A percentile compares a stretch with the other conserved stretches of the same genome.
Conservation (phyloP, 768 basidiomycete species). For the Tephrocybe sp. region DNA sequence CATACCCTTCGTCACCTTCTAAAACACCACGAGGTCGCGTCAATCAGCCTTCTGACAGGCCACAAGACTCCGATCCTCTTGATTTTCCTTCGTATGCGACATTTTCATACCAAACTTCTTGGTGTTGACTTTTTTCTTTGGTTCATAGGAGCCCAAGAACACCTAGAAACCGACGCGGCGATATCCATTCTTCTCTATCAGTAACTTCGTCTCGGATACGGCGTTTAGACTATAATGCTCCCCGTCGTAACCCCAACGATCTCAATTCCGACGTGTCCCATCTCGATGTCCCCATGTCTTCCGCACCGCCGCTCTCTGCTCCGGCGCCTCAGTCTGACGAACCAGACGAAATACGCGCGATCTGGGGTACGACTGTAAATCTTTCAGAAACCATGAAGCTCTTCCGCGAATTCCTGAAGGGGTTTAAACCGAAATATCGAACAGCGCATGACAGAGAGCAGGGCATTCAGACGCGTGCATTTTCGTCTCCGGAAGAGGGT, state of each 20-base stretch:
- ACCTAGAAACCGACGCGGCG: conserved; percentile 77
- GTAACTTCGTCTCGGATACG: conserved; percentile 48
- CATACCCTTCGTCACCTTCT: conserved; percentile 60
- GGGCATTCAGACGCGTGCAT: conserved; percentile 46
- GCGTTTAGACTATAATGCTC: conserved; percentile 22
- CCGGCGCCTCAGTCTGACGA: conserved; percentile 63
- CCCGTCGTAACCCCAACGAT: conserved; percentile 35
- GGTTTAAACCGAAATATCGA: conserved; percentile 93
- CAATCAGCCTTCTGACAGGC: conserved; percentile 32
- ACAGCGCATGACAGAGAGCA: conserved; percentile 64
- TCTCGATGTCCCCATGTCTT: conserved; percentile 57
- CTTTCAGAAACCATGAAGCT: conserved; percentile 87
- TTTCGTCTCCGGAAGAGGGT: conserved; percentile 61
- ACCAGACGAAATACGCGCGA: conserved; percentile 83
- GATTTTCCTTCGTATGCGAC: conserved; percentile 64
- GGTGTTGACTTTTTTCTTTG: neutral
- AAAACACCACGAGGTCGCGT: conserved; percentile 42
- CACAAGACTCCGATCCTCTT: conserved; percentile 60
- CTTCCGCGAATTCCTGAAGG: conserved; percentile 84
- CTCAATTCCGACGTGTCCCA: conserved; percentile 58
- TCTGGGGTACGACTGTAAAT: conserved; percentile 98
- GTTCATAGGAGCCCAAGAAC: conserved; percentile 57
- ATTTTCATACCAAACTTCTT: neutral
- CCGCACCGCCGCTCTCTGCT: conserved; percentile 54
- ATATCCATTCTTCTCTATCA: conserved; percentile 82